Base-by-base conservation (phyloP, 352 stramenopile species). In the Aphanomyces astaci region DNA sequence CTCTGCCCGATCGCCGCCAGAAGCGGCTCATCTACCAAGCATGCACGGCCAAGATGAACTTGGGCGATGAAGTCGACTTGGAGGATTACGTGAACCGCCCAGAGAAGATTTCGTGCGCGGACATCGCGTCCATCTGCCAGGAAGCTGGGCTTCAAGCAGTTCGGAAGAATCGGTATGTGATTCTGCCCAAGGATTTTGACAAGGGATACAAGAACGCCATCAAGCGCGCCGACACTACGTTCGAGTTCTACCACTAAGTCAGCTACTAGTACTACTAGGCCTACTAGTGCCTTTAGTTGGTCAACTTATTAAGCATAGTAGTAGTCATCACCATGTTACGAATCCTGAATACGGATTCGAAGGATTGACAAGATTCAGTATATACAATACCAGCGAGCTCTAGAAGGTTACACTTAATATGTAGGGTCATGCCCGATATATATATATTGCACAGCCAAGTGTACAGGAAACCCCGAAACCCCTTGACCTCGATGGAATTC, bases 11-110 rank as follows among this genome's bases (percentile, higher is more conserved):
- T 82, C 90, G 98, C 55, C 87, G 98, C 65, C 97, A 99, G 84
- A 99, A 99, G 81, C 94, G 98, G n/a, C 93, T 99, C 73, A 98
- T 99, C 49, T 99, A 99, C 83, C 96, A 99, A 78, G 97, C 98
- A 2, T 99, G 96, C 69, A 99, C 97, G 30, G 84, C 95, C 33
- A 99, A 98, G 63, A 99, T 99, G 98, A 99, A 99, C 79, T 78
- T 99, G 33, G 96, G 89, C 68, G 97, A 99, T 71, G 97, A 99
- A 65, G 93, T 99, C 43, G 97, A 99, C 78, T 77, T 99, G 22
- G 97, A 99, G 76, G 97, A 99, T 83, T 99, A 99, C 77, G 96
- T 99, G 30, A 99, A 99, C 86, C 87, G 98, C n/a, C 96, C 95
- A 17, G 97, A 99, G 82, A 99, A 99, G 81, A 98, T 99, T 73